A percentile compares a stretch with the other conserved stretches of the same genome.
Conservation (phyloP, 2,329 filamentous ascomycete species). For the Coleophoma crateriformis region DNA sequence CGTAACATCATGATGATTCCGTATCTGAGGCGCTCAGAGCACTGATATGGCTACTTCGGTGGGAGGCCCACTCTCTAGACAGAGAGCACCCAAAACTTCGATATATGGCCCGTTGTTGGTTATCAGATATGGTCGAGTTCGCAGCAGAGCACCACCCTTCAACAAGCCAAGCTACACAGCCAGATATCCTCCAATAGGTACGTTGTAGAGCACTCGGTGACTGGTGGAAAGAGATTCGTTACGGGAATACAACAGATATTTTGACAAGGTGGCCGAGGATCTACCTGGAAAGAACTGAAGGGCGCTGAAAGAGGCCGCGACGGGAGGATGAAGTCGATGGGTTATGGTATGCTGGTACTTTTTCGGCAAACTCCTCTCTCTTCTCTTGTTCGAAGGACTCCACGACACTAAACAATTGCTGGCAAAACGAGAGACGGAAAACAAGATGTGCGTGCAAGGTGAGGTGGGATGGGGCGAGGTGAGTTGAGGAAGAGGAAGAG, state of each 20-base stretch:
- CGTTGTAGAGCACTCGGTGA: not conserved
- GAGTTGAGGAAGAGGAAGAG: not conserved
- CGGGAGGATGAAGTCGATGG: not conserved
- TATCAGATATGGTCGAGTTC: too few relatives aligned
- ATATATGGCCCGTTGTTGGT: not conserved
- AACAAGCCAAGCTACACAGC: too few relatives aligned
- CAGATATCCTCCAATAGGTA: not conserved
- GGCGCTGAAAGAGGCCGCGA: not conserved
- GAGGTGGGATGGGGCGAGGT: not conserved
- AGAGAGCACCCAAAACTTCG: not conserved
- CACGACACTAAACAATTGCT: not conserved
- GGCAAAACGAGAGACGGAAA: not conserved
- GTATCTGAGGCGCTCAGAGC: slow-evolving; percentile 1
- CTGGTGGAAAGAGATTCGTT: slow-evolving; percentile 1
- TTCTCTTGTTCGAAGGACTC: not conserved
- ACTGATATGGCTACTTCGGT: slow-evolving; percentile 2
- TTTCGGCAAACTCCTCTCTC: not conserved
- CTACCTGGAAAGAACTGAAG: slow-evolving; percentile 48
- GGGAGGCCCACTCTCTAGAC: not conserved
- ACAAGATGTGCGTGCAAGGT: not conserved
- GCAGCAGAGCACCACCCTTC: too few relatives aligned
- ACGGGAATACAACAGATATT: slow-evolving; percentile 3
- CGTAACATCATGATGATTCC: slow-evolving; percentile 20
- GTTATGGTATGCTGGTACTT: not conserved
- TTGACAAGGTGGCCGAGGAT: slow-evolving; percentile 44